phyloP scores from a whole-genome alignment of 495 filamentous ascomycete genomes.

The Xylaria acuta region DNA sequence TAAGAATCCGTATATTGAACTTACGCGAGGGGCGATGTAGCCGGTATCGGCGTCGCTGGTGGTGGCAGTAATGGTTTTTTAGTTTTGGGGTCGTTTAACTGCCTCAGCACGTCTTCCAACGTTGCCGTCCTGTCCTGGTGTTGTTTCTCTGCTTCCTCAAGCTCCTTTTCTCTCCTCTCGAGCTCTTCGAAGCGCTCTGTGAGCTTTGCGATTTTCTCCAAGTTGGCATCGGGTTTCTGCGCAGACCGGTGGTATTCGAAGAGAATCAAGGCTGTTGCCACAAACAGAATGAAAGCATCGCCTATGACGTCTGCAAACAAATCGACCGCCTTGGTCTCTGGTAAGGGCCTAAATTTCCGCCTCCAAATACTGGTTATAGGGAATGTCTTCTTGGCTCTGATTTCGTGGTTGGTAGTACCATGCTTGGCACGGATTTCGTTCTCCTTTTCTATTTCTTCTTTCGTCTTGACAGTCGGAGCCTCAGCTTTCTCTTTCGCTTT shows the following conservation, averaged over 20 bases:
- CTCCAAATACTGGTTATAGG: slow-evolving; percentile 55
- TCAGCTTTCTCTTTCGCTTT: slow-evolving; percentile 69
- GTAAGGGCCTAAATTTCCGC: slow-evolving; percentile 71
- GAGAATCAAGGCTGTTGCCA: slow-evolving; percentile 78
- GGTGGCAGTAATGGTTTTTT: slow-evolving; percentile 52
- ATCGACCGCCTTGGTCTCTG: slow-evolving; percentile 93
- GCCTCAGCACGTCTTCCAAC: slow-evolving; percentile 72
- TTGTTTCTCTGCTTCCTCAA: slow-evolving; percentile 67
- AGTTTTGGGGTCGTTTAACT: slow-evolving; percentile 60
- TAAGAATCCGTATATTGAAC: background rate
- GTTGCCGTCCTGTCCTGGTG: slow-evolving; percentile 64
- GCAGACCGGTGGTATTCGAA: slow-evolving; percentile 80
- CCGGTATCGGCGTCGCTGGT: slow-evolving; percentile 24
- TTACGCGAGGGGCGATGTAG: slow-evolving; percentile 25
- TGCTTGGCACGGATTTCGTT: slow-evolving; percentile 56
- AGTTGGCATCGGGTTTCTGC: slow-evolving; percentile 73
- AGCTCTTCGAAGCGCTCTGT: slow-evolving; percentile 66
- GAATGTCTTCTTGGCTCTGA: slow-evolving; percentile 40
- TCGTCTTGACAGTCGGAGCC: slow-evolving; percentile 79
- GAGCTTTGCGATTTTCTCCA: slow-evolving; percentile 73
- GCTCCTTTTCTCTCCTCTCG: slow-evolving; percentile 64
- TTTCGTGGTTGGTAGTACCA: slow-evolving; percentile 46
- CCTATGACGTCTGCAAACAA: slow-evolving; percentile 93
- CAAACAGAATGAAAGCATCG: slow-evolving; percentile 84
- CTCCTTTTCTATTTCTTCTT: slow-evolving; percentile 71